Evolutionary conservation across 2,329 filamentous ascomycete genomes (phyloP), one percentile per base, ranked within the genome.

Genomic region (Xylariaceae sp.): DNA sequence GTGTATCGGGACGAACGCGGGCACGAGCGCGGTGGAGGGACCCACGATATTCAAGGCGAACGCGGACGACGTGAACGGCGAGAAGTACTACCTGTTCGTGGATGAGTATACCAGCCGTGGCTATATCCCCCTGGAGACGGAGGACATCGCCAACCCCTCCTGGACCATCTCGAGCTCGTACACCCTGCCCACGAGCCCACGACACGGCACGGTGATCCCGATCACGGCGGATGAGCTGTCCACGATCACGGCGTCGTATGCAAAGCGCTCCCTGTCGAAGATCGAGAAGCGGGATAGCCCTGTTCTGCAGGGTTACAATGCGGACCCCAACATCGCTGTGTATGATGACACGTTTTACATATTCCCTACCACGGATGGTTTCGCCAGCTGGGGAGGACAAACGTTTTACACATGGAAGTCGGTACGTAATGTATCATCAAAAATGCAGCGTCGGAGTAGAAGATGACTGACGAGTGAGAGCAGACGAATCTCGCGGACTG

Each of bases 31-130:
- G 1, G 71, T 77, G 0, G 74, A 78, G 43, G 74, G 74, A 0
- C 74, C 74, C 0, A 75, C 73, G 0, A 58, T 67, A 0, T 78
- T 78, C 63, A 71, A 69, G 46, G 59, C 72, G 0, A 78, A 78
- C 45, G 55, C 68, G 0, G 59, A 57, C 0, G 74, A 78, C 45
- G 63, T 65, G 3, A 63, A 75, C 39, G 74, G 74, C 8, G 63
- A 74, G 13, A 76, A 74, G 53, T 78, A 66, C 48, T 78, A 76
- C 48, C 67, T 78, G 0, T 77, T 78, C 34, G 71, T 77, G 0
- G 74, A 78, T 34, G 74, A 78, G 48, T 78, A 75, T 41, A 61
- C 54, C 2, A 67, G 64, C 3, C 65, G 73, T 3, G 73, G 73
- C 0, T 78, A 78, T 48, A 70, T 78, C 9, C 74, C 74, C 0